Conservation (phyloP, 2,329 filamentous ascomycete species). For the Colletotrichum sp. region DNA sequence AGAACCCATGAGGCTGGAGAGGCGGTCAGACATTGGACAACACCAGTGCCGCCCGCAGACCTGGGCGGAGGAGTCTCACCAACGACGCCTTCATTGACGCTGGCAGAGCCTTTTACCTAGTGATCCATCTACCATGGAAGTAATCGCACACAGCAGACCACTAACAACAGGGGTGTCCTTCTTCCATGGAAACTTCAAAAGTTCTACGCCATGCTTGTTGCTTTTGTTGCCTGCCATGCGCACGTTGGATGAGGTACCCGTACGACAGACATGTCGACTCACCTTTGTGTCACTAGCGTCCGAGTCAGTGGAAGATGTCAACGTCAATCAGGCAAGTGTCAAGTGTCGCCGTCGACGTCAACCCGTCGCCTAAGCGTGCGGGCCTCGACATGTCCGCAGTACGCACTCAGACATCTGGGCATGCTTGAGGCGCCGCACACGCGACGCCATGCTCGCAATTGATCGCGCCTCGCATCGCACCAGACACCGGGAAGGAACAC, state of each 20-base stretch:
- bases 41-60: not conserved
- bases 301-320: not conserved
- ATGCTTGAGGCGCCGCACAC: not conserved
- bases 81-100: not conserved
- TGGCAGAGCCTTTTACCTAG: not conserved
- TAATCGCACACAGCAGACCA: not conserved
- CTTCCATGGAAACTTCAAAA: not conserved
- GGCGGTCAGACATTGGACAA: not conserved
- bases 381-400: not conserved
- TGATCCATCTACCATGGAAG: not conserved
- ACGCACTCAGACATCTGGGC: not conserved
- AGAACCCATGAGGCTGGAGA: not conserved
- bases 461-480: not conserved
- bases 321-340: not conserved
- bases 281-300: not conserved
- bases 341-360: not conserved
- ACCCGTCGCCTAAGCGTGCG: not conserved
- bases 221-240: constrained; percentile 2
- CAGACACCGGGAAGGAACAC: not conserved
- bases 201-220: constrained; percentile 6
- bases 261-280: constrained; percentile 7
- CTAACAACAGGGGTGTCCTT: not conserved
- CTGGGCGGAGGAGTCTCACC: not conserved
- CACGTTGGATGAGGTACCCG: not conserved
- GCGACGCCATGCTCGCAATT: not conserved